These are phyloP conservation scores for Mortierella polycephala DNA, from an alignment of 371 early-diverging fungal genomes.

Conservation along the genomic window DNA sequence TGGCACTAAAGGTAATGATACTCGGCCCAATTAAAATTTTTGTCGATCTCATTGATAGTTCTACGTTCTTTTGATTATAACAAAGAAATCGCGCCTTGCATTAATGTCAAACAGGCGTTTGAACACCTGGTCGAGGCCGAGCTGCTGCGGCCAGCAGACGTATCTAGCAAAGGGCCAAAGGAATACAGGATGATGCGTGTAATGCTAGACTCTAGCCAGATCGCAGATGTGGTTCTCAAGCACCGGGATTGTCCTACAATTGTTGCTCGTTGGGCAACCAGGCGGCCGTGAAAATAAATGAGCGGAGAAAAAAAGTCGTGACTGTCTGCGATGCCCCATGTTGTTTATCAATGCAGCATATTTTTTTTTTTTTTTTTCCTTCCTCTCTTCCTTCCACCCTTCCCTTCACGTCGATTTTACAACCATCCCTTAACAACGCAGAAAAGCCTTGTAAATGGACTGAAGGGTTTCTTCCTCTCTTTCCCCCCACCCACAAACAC, in stretches of 20 bases:
- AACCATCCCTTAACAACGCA: neutral
- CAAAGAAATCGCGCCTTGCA: neutral
- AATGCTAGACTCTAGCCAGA: slow-evolving; percentile 78
- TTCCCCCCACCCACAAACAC: neutral
- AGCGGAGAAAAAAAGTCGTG: slow-evolving; percentile 6
- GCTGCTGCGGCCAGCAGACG: slow-evolving; percentile 72
- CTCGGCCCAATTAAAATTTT: neutral
- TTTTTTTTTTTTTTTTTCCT: slow-evolving; percentile 5
- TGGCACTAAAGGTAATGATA: slow-evolving; percentile 79
- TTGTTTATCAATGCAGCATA: neutral
- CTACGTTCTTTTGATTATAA: no score
- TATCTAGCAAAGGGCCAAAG: slow-evolving; percentile 76
- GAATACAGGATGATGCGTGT: slow-evolving; percentile 87
- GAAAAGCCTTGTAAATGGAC: neutral
- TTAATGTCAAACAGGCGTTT: slow-evolving; percentile 65
- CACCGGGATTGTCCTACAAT: slow-evolving; percentile 64
- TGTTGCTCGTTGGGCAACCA: slow-evolving; percentile 65
- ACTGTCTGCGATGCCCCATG: neutral
- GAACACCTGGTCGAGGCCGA: slow-evolving; percentile 79
- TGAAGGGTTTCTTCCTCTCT: neutral
- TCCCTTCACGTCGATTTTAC: slow-evolving; percentile 1
- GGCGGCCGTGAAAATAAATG: slow-evolving; percentile 7
- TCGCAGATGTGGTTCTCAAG: slow-evolving; percentile 69
- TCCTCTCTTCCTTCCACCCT: slow-evolving; percentile 2
- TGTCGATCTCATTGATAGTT: no score